Percentiles rank a stretch among this genome's conserved stretches.
phyloP scores from a whole-genome alignment of 768 basidiomycete species.

The Termitomyces sp. region DNA sequence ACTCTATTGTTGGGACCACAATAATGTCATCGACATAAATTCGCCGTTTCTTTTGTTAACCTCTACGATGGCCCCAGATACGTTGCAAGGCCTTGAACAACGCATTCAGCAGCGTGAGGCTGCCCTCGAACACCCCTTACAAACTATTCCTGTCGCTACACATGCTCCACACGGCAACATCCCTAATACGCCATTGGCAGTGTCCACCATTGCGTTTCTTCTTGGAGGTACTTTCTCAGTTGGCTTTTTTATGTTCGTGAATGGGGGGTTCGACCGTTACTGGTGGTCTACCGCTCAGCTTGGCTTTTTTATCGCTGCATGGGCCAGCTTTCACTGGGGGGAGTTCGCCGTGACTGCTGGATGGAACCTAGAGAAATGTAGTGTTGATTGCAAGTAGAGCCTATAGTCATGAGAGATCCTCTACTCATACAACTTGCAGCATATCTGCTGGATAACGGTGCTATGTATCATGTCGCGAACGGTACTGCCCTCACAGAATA shows the following conservation, averaged over 20 bases:
- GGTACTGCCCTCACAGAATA: conserved; percentile 76
- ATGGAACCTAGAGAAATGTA: conserved; percentile 91
- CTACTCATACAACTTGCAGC: conserved; percentile 41
- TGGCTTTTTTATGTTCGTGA: conserved; percentile 44
- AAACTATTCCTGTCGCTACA: conserved; percentile 43
- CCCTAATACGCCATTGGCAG: conserved; percentile 87
- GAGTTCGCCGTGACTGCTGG: conserved; percentile 96
- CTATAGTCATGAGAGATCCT: not conserved
- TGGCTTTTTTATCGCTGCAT: conserved; percentile 77
- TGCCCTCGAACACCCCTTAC: conserved; percentile 34
- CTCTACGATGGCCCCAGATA: conserved; percentile 24
- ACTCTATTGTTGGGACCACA: conserved; percentile 17
- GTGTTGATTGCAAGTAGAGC: conserved; percentile 78
- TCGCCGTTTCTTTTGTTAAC: conserved; percentile 13
- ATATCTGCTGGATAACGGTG: conserved; percentile 88
- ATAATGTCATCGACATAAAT: conserved; percentile 13
- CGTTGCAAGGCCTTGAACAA: conserved; percentile 32
- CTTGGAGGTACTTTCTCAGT: conserved; percentile 69
- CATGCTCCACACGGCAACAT: conserved; percentile 47
- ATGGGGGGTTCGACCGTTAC: conserved; percentile 35
- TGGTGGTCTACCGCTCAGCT: conserved; percentile 75
- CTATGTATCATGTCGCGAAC: conserved; percentile 82
- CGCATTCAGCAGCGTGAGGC: conserved; percentile 38
- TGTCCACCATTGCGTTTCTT: conserved; percentile 75
- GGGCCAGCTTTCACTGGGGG: conserved; percentile 87